These are phyloP conservation scores for Blastosporella zonata DNA, from an alignment of 1,284 basidiomycete genomes.

Conservation along the genomic window DNA sequence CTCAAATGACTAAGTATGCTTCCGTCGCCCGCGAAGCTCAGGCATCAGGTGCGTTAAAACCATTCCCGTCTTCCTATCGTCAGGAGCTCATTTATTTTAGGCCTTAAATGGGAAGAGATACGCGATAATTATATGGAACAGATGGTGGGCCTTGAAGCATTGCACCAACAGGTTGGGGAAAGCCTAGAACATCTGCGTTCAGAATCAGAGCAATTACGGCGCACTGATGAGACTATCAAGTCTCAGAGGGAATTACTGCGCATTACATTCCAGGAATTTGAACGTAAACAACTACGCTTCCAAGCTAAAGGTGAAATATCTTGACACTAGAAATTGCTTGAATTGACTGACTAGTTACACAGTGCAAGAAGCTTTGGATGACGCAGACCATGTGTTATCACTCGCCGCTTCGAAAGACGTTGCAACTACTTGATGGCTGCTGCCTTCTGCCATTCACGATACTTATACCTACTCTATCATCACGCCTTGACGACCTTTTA, in stretches of 20 bases:
- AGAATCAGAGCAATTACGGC: constrained; percentile 56
- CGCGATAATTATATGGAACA: constrained; percentile 57
- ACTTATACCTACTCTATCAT: not conserved
- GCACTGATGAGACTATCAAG: constrained; percentile 51
- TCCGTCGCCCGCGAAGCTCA: constrained; percentile 52
- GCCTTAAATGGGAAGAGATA: constrained; percentile 54
- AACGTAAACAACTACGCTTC: constrained; percentile 54
- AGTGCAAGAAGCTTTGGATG: constrained; percentile 59
- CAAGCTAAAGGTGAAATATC: constrained; percentile 49
- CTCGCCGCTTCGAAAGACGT: constrained; percentile 5
- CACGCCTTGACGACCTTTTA: not conserved
- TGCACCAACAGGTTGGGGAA: constrained; percentile 53
- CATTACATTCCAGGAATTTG: constrained; percentile 50
- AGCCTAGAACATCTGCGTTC: constrained; percentile 50
- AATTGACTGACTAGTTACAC: constrained; percentile 1
- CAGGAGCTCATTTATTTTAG: constrained; percentile 27
- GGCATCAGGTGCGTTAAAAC: constrained; percentile 47
- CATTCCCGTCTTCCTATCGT: not conserved
- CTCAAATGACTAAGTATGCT: constrained; percentile 54
- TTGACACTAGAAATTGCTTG: not conserved
- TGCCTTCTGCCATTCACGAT: not conserved
- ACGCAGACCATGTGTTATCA: constrained; percentile 41
- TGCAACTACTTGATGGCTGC: not conserved
- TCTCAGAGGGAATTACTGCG: constrained; percentile 52
- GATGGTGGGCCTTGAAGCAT: constrained; percentile 50